Evolutionary conservation across 306 rosid genomes (phyloP), one percentile per base, ranked within the genome.

Genomic region (Corylus heterophylla): DNA sequence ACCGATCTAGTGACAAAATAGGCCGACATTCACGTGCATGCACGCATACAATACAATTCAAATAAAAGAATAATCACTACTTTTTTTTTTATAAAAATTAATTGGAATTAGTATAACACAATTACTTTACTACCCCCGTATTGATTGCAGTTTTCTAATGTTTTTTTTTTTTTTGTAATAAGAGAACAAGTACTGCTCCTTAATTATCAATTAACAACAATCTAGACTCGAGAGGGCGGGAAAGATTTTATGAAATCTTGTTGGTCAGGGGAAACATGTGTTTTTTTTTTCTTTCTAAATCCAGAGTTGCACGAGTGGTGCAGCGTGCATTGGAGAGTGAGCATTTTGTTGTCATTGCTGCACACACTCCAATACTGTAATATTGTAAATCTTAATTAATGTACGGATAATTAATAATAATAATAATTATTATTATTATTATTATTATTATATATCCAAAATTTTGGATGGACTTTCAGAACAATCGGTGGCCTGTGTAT

Each of bases 1-100:
- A 79, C 82, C 63, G 74, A 82, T 77, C 83, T 50, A 77, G 50
- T 76, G 84, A 73, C 82, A 56, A 73, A 56, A 54, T 77, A 42
- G 74, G 74, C 78, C 76, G 80, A 84, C 80, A 79, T 77, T 79
- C 87, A 86, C 88, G 85, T 88, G 92, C 85, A 61, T 76, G 88
- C 84, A 76, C 76, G 74, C 92, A 81, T 79, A 68, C 44, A 84
- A 66, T 81, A 83, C 76, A 51, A 79, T 80, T 80, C 35, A 31
- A 31, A 31, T 31, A 31, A 37, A 86, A 80, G 85, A 80, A 82
- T 80, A 82, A 77, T 80, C 10, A 16, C n/a, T 4, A 14, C 42
- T 22, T 22, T 22, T 22, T 22, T 67, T 17, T 69, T 20, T n/a
- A 55, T 35, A 58, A 5, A 22, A 22, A 22, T 22, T 22, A 45